Evolutionary conservation across 2,329 filamentous ascomycete genomes (phyloP).

Genomic region (Orbilia blumenaviensis): DNA sequence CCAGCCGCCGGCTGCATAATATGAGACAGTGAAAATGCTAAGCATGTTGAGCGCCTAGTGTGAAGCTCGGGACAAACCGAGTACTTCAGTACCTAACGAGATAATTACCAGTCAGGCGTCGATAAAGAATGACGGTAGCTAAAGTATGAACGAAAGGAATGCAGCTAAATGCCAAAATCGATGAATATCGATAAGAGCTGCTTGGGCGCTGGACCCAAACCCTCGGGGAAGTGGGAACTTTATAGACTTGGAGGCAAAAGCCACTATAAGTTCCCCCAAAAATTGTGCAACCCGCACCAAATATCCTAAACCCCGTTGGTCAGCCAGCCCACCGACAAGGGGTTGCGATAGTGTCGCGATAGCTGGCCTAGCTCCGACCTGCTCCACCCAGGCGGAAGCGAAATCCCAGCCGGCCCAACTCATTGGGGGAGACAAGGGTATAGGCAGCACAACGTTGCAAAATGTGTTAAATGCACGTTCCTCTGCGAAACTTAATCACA

Average conservation of each 20-base stretch:
- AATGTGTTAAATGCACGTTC: conserved; percentile 22
- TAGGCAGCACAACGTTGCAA: not conserved
- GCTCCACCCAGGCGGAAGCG: conserved; percentile 48
- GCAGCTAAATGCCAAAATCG: not conserved
- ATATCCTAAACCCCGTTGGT: conserved; percentile 14
- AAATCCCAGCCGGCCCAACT: conserved; percentile 3
- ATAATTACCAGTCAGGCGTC: not conserved
- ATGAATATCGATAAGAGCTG: conserved; percentile 3
- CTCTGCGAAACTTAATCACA: conserved; percentile 13
- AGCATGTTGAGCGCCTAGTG: conserved; percentile 3
- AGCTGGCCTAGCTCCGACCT: not conserved
- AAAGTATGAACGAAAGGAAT: not conserved
- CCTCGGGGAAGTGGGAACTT: conserved; percentile 9
- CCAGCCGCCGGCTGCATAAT: conserved; percentile 26
- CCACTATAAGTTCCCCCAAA: not conserved
- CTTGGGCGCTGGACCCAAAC: not conserved
- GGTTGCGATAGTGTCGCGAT: conserved; percentile 16
- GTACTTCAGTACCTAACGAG: not conserved
- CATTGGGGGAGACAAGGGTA: not conserved
- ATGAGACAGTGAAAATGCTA: conserved; percentile 17
- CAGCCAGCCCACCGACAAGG: not conserved
- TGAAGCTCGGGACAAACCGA: not conserved
- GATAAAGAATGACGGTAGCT: not conserved
- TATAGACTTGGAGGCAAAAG: conserved; percentile 22
- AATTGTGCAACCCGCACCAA: conserved; percentile 20